These are phyloP conservation scores for Pythium rishiriense DNA, from an alignment of 352 stramenopile genomes.

Conservation along the genomic window DNA sequence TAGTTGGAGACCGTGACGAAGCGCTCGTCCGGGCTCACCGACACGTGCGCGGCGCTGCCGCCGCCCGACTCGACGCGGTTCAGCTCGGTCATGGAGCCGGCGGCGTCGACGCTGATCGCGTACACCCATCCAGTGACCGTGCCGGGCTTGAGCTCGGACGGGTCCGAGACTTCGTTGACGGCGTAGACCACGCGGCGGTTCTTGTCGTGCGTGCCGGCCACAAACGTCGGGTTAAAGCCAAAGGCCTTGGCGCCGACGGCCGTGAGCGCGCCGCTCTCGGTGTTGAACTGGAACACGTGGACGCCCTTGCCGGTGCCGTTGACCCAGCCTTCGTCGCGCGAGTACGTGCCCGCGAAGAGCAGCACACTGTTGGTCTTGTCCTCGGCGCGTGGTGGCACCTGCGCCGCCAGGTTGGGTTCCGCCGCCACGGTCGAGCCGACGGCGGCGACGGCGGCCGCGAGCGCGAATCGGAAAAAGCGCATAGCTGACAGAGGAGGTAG, in stretches of 20 bases:
- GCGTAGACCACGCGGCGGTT: slow-evolving; percentile 42
- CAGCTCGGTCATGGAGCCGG: slow-evolving; percentile 44
- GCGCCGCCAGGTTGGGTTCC: not conserved
- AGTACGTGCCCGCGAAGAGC: slow-evolving; percentile 62
- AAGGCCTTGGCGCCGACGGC: slow-evolving; percentile 35
- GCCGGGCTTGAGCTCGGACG: slow-evolving; percentile 27
- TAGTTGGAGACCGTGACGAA: slow-evolving; percentile 72
- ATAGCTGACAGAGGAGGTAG: too few species aligned
- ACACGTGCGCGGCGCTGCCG: slow-evolving; percentile 46
- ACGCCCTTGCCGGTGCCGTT: slow-evolving; percentile 68
- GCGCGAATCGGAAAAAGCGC: slow-evolving; percentile 4
- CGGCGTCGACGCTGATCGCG: slow-evolving; percentile 38
- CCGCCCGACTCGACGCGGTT: slow-evolving; percentile 55
- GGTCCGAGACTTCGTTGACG: slow-evolving; percentile 52
- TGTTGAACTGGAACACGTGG: slow-evolving; percentile 56
- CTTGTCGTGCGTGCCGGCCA: slow-evolving; percentile 23
- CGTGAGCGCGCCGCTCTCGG: slow-evolving; percentile 40
- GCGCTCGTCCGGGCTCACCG: slow-evolving; percentile 44
- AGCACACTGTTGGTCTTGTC: not conserved
- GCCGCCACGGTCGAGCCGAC: not conserved
- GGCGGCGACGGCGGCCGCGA: slow-evolving; percentile 5
- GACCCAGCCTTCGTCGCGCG: slow-evolving; percentile 65
- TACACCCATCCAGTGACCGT: slow-evolving; percentile 51
- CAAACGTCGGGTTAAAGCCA: slow-evolving; percentile 45
- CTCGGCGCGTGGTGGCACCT: not conserved